Conservation (phyloP, 2,329 filamentous ascomycete species). For the Elsinoe fawcettii region DNA sequence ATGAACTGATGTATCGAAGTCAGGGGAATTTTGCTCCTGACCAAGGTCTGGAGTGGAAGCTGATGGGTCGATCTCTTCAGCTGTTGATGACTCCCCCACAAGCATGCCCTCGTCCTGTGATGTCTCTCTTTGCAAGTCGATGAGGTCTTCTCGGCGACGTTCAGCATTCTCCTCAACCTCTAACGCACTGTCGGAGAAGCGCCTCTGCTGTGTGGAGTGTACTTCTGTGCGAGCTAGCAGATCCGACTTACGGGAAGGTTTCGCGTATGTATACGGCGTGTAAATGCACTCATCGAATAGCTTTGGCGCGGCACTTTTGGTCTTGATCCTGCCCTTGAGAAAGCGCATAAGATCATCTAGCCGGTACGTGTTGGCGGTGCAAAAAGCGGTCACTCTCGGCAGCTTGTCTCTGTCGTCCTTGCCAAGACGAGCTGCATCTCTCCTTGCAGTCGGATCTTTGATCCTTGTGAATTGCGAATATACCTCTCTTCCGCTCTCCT, state of each 20-base stretch:
- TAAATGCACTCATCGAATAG: slow-evolving; percentile 97
- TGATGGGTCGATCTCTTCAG: slow-evolving; percentile 15
- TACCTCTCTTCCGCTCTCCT: slow-evolving; percentile 88
- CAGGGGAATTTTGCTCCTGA: slow-evolving; percentile 41
- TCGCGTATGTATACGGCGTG: slow-evolving; percentile 75
- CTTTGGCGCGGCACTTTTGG: slow-evolving; percentile 75
- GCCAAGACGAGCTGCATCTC: slow-evolving; percentile 84
- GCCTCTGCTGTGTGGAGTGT: slow-evolving; percentile 44
- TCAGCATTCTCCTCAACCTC: slow-evolving; percentile 51
- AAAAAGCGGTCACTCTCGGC: slow-evolving; percentile 92
- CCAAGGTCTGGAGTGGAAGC: slow-evolving; percentile 15
- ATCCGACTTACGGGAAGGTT: slow-evolving; percentile 26
- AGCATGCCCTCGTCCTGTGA: background rate
- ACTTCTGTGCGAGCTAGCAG: slow-evolving; percentile 25
- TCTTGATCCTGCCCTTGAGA: slow-evolving; percentile 73
- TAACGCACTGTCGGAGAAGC: slow-evolving; percentile 66
- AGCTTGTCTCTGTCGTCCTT: slow-evolving; percentile 85
- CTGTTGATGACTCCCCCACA: slow-evolving; percentile 14
- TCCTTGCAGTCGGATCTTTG: slow-evolving; percentile 86
- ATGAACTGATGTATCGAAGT: slow-evolving; percentile 82
- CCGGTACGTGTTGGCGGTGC: slow-evolving; percentile 84
- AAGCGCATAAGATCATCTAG: slow-evolving; percentile 86
- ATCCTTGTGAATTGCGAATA: slow-evolving; percentile 97
- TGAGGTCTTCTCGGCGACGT: slow-evolving; percentile 30
- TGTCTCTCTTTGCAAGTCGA: slow-evolving; percentile 24